These are phyloP conservation scores for Pouteria glomerata DNA, from an alignment of 148 eudicot genomes.

Conservation along the genomic window DNA sequence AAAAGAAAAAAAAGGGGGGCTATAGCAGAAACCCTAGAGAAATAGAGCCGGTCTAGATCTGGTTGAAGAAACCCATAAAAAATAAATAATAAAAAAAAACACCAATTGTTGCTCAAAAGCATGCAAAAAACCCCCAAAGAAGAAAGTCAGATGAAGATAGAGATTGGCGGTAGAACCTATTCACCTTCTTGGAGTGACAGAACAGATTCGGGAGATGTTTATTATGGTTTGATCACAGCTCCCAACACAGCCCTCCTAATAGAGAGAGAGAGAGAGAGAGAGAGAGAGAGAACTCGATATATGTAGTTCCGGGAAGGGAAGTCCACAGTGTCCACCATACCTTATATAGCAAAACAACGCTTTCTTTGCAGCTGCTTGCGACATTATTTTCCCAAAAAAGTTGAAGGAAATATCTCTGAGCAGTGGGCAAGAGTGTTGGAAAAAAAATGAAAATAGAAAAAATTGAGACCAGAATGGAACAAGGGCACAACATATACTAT, in stretches of 20 bases:
- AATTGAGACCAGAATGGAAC: too few species aligned
- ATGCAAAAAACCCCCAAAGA: not conserved
- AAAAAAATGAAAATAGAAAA: too few species aligned
- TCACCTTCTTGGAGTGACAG: not conserved
- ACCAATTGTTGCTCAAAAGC: not conserved
- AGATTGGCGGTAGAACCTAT: not conserved
- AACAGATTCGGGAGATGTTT: not conserved
- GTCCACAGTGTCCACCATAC: slow-evolving; percentile 15
- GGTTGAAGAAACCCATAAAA: not conserved
- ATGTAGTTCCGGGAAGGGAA: slow-evolving; percentile 12
- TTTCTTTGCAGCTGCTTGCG: too few species aligned
- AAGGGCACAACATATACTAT: too few species aligned
- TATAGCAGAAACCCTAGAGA: slow-evolving; percentile 6
- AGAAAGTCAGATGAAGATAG: not conserved
- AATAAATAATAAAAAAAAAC: slow-evolving; percentile 2
- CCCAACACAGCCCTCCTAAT: not conserved
- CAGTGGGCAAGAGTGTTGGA: too few species aligned
- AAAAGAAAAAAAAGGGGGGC: not conserved
- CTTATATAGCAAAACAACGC: slow-evolving; percentile 1
- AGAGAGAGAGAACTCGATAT: not conserved
- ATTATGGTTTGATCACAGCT: not conserved
- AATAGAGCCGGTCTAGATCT: not conserved
- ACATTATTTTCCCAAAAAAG: too few species aligned
- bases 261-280: not conserved
- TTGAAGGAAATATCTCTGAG: too few species aligned